Conservation (phyloP, 2,329 filamentous ascomycete species). For the Colletotrichum trifolii region DNA sequence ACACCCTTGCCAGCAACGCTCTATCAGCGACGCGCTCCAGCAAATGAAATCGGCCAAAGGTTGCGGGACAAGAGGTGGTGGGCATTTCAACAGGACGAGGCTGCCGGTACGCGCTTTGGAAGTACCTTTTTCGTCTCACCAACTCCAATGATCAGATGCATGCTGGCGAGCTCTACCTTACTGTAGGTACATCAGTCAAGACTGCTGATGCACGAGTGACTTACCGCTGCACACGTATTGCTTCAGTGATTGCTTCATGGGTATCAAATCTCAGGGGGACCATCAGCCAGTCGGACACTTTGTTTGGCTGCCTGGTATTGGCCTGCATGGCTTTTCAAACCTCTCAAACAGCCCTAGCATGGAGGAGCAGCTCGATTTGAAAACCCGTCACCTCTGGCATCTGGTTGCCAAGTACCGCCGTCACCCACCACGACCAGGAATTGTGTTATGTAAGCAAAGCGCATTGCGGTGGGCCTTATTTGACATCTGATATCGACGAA, state of each 20-base stretch:
- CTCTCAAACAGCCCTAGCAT: constrained; percentile 19
- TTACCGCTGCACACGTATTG: neutral
- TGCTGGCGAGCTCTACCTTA: no score
- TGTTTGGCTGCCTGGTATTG: neutral
- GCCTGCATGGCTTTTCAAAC: constrained; percentile 26
- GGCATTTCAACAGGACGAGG: constrained; percentile 17
- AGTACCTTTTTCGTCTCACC: constrained; percentile 7
- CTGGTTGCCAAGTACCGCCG: constrained; percentile 15
- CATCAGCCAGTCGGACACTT: no score
- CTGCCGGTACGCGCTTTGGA: constrained; percentile 8
- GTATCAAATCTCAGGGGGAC: no score
- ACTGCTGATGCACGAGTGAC: no score
- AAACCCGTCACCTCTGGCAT: constrained; percentile 7
- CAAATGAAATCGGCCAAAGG: constrained; percentile 25
- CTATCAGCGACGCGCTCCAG: constrained; percentile 34
- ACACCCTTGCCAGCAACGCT: constrained; percentile 27
- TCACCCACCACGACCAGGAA: constrained; percentile 13
- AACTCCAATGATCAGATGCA: neutral
- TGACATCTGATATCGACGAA: constrained; percentile 32
- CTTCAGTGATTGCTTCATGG: constrained; percentile 9
- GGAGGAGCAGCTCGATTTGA: constrained; percentile 15
- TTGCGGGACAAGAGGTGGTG: constrained; percentile 27
- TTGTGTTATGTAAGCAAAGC: constrained; percentile 27
- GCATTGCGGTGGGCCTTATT: constrained; percentile 26
- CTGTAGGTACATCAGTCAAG: no score